Conservation (phyloP, 306 rosid species). For the Mucuna pruriens region DNA sequence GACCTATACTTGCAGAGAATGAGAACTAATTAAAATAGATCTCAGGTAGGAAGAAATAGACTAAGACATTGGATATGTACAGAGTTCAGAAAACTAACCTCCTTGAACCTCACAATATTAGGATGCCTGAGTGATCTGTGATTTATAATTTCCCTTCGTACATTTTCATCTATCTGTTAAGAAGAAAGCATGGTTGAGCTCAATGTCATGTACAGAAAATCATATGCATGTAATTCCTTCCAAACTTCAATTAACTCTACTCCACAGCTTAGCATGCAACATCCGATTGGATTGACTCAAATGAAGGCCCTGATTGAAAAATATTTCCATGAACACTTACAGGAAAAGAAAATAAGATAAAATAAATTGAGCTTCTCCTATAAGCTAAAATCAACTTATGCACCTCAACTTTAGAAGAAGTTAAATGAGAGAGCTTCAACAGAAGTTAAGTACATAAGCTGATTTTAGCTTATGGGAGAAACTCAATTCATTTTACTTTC, state of each 20-base stretch:
- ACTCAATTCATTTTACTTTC: no score
- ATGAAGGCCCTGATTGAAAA: no score
- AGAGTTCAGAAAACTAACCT: slow-evolving; percentile 63
- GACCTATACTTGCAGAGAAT: slow-evolving; percentile 52
- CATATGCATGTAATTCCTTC: slow-evolving; percentile 3
- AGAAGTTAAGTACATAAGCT: no score
- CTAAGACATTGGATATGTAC: slow-evolving; percentile 1
- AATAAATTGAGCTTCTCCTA: no score
- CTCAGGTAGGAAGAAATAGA: slow-evolving; percentile 11
- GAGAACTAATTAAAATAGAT: slow-evolving; percentile 21
- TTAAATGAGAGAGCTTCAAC: no score
- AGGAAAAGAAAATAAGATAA: no score
- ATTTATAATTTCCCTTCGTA: slow-evolving; percentile 88
- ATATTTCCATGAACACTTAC: no score
- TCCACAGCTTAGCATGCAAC: background rate
- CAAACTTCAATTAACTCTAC: background rate
- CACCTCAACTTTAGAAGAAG: no score
- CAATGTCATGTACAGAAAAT: slow-evolving; percentile 20
- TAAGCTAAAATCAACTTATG: no score
- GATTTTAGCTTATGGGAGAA: no score
- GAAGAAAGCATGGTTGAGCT: slow-evolving; percentile 15
- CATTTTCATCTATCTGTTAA: slow-evolving; percentile 96
- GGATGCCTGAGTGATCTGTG: slow-evolving; percentile 97
- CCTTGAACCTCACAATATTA: slow-evolving; percentile 94
- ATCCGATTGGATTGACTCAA: slow-evolving; percentile 3